Evolutionary conservation across 139 green algal species (phyloP).

Genomic region (Haematococcus sp.): DNA sequence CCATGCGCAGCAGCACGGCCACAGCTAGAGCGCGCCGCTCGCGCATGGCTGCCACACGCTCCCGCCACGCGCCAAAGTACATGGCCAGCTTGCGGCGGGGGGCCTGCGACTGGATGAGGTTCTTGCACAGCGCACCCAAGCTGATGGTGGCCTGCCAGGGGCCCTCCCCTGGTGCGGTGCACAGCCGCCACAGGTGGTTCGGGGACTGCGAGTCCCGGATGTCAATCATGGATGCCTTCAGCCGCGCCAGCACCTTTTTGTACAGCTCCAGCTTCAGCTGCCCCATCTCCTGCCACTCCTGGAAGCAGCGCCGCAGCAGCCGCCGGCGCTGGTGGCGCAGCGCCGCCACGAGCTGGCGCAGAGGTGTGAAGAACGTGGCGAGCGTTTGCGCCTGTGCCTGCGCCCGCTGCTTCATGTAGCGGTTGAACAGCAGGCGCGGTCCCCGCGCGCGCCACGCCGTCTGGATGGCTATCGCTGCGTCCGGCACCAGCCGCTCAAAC

Average conservation of each 20-base stretch:
- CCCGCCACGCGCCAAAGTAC: slow-evolving; percentile 27
- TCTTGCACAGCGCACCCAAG: slow-evolving; percentile 34
- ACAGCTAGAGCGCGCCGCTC: slow-evolving; percentile 9
- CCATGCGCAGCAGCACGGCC: slow-evolving; percentile 20
- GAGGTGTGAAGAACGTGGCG: slow-evolving; percentile 16
- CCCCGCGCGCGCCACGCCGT: slow-evolving; percentile 27
- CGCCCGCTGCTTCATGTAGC: background rate
- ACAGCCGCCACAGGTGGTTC: slow-evolving; percentile 38
- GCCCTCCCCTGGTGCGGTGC: slow-evolving; percentile 27
- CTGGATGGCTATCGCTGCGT: slow-evolving; percentile 28
- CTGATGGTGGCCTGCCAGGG: slow-evolving; percentile 30
- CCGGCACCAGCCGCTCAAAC: slow-evolving; percentile 20
- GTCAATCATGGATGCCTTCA: slow-evolving; percentile 35
- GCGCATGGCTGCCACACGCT: background rate
- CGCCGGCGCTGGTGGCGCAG: slow-evolving; percentile 16
- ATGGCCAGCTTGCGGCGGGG: slow-evolving; percentile 10
- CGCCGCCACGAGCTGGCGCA: slow-evolving; percentile 27
- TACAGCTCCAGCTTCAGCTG: slow-evolving; percentile 38
- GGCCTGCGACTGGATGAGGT: slow-evolving; percentile 29
- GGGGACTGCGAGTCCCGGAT: slow-evolving; percentile 35
- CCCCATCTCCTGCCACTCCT: slow-evolving; percentile 36
- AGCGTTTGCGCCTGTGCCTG: background rate
- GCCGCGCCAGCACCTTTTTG: slow-evolving; percentile 17
- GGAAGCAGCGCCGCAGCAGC: slow-evolving; percentile 21
- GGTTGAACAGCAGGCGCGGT: slow-evolving; percentile 23